phyloP scores from a whole-genome alignment of 495 filamentous ascomycete genomes.

The Melanomma pulvis-pyrius region DNA sequence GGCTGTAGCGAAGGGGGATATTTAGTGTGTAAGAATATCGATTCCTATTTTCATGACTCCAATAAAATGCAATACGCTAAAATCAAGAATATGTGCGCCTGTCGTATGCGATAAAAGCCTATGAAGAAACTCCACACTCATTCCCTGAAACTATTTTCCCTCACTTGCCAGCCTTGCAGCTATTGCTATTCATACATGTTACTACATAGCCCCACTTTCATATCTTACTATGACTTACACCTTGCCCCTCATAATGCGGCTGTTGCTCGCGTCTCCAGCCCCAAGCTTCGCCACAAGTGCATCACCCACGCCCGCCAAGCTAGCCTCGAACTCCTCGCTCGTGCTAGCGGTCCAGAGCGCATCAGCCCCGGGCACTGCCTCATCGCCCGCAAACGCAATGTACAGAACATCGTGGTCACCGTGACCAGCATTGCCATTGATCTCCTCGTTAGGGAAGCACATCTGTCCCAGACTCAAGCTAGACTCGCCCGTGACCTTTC shows the following conservation, averaged over 20 bases:
- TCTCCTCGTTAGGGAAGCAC: conserved; percentile 50
- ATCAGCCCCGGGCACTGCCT: conserved; percentile 8
- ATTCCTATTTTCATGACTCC: too few relatives aligned
- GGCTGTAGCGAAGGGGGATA: not conserved
- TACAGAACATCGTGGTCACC: conserved; percentile 31
- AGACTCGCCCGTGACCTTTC: conserved; percentile 57
- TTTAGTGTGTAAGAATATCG: not conserved
- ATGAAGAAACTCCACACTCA: too few relatives aligned
- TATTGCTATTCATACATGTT: not conserved
- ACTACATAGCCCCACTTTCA: not conserved
- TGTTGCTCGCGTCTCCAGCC: not conserved
- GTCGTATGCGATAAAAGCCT: too few relatives aligned
- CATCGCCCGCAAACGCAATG: conserved; percentile 34
- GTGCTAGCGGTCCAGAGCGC: conserved; percentile 22
- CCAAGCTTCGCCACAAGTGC: conserved; percentile 27
- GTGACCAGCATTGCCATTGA: conserved; percentile 32
- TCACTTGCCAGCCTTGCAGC: not conserved
- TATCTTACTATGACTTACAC: not conserved
- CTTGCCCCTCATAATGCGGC: conserved; percentile 14
- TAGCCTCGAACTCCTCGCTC: conserved; percentile 23
- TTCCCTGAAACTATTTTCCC: not conserved
- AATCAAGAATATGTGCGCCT: too few relatives aligned
- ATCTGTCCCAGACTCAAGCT: conserved; percentile 60
- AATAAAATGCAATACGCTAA: too few relatives aligned
- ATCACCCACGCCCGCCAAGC: conserved; percentile 21